phyloP scores from a whole-genome alignment of 2,329 filamentous ascomycete species.

The Nannizziopsis barbatae region DNA sequence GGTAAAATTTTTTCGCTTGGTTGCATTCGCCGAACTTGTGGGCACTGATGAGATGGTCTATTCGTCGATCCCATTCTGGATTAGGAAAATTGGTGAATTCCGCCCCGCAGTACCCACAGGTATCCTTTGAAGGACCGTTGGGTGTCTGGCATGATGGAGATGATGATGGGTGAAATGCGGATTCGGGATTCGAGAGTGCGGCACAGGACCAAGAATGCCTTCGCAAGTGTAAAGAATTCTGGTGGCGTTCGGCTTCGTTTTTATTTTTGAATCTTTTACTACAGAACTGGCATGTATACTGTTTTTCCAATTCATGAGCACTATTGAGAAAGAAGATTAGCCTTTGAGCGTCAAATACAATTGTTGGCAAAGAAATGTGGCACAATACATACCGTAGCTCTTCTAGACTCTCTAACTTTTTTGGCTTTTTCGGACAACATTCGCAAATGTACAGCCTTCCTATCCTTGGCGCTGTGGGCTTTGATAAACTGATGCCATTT shows the following conservation, averaged over 20 bases:
- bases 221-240: constrained; percentile 85
- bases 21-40: constrained; percentile 99
- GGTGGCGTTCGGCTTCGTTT: constrained; percentile 91
- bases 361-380: neutral
- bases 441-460: constrained; percentile 65
- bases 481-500: constrained; percentile 24
- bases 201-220: constrained; percentile 96
- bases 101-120: constrained; percentile 89
- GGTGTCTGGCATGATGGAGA: constrained; percentile 28
- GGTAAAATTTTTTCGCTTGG: constrained; percentile 93
- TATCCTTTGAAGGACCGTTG: constrained; percentile 45
- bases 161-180: constrained; percentile 76
- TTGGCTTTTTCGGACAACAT: constrained; percentile 93
- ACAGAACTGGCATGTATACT: constrained; percentile 87
- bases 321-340: neutral
- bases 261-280: constrained; percentile 98
- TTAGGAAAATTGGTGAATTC: constrained; percentile 68
- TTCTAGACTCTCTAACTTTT: constrained; percentile 78
- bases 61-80: constrained; percentile 76
- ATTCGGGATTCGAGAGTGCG: constrained; percentile 61
- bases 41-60: constrained; percentile 75
- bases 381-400: constrained; percentile 60
- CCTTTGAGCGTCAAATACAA: neutral
- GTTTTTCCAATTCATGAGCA: constrained; percentile 79
- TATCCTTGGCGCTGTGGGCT: constrained; percentile 36